Conservation (phyloP, 257 asterid genomes). For the Plectranthus barbatus region DNA sequence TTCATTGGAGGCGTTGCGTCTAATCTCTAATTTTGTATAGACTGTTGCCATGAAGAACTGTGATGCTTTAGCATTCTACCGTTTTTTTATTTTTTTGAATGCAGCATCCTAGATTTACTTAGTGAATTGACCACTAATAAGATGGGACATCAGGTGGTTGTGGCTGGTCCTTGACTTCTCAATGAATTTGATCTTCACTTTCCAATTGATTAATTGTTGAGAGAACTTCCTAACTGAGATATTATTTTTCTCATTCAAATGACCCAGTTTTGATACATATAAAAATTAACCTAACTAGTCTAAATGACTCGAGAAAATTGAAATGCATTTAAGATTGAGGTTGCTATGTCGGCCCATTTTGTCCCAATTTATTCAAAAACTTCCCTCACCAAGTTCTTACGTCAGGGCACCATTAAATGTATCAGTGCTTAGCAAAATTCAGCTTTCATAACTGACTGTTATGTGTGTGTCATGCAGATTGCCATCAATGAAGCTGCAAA, state of each 20-base stretch:
- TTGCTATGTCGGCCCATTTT: neutral
- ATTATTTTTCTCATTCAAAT: neutral
- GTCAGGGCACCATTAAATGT: neutral
- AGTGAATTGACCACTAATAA: too few relatives aligned
- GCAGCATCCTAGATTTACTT: too few relatives aligned
- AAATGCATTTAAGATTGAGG: neutral
- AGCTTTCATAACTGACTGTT: conserved; percentile 9
- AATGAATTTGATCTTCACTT: too few relatives aligned
- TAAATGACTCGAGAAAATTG: neutral
- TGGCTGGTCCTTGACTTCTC: too few relatives aligned
- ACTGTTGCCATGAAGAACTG: too few relatives aligned
- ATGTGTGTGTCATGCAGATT: conserved; percentile 37
- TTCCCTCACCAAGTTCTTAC: neutral
- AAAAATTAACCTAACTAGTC: neutral
- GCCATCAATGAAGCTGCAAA: conserved; percentile 80
- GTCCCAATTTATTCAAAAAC: neutral
- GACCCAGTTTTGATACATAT: neutral
- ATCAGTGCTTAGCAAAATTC: neutral
- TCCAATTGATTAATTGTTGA: too few relatives aligned
- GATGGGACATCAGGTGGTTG: too few relatives aligned
- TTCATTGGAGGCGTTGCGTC: neutral
- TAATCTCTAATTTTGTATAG: too few relatives aligned
- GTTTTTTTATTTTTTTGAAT: too few relatives aligned
- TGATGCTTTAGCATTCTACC: neutral
- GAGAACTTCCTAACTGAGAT: neutral